Evolutionary conservation across 2,329 filamentous ascomycete species (phyloP).

Genomic region (Emmonsia crescens): DNA sequence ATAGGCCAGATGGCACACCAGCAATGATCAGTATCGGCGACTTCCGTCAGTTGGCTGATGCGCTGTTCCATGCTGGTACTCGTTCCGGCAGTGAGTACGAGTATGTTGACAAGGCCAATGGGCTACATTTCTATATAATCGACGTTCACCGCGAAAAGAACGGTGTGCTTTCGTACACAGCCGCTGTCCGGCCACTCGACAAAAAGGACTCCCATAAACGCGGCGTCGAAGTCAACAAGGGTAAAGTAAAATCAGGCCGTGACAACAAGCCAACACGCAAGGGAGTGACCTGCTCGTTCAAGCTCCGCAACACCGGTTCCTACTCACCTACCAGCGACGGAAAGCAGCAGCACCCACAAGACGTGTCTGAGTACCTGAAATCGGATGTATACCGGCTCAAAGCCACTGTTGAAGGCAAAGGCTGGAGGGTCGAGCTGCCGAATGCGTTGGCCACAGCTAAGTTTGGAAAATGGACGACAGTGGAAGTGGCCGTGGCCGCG

Average conservation of each 20-base stretch:
- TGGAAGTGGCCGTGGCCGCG: slow-evolving; percentile 11
- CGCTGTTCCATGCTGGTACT: slow-evolving; percentile 14
- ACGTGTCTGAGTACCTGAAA: slow-evolving; percentile 10
- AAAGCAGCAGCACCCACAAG: slow-evolving; percentile 8
- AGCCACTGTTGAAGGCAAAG: slow-evolving; percentile 9
- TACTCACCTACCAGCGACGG: slow-evolving; percentile 5
- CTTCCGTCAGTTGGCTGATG: slow-evolving; percentile 13
- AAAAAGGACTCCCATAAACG: slow-evolving; percentile 9
- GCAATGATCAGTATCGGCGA: slow-evolving; percentile 11
- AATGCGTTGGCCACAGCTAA: slow-evolving; percentile 10
- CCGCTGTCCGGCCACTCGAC: slow-evolving; percentile 9
- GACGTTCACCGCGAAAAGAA: slow-evolving; percentile 11
- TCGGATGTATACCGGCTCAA: slow-evolving; percentile 14
- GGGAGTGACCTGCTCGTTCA: slow-evolving; percentile 13
- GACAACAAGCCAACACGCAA: slow-evolving; percentile 7
- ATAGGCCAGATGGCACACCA: slow-evolving; percentile 11
- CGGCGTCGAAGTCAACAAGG: slow-evolving; percentile 3
- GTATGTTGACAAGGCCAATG: slow-evolving; percentile 12
- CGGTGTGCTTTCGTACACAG: slow-evolving; percentile 12
- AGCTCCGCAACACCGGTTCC: slow-evolving; percentile 10
- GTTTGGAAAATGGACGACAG: slow-evolving; percentile 9
- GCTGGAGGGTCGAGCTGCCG: slow-evolving; percentile 13
- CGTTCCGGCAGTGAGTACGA: slow-evolving; percentile 15
- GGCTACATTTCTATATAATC: slow-evolving; percentile 13
- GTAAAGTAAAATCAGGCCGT: not conserved